Evolutionary conservation across 257 asterid genomes (phyloP).

Genomic region (Forsythia suspensa): DNA sequence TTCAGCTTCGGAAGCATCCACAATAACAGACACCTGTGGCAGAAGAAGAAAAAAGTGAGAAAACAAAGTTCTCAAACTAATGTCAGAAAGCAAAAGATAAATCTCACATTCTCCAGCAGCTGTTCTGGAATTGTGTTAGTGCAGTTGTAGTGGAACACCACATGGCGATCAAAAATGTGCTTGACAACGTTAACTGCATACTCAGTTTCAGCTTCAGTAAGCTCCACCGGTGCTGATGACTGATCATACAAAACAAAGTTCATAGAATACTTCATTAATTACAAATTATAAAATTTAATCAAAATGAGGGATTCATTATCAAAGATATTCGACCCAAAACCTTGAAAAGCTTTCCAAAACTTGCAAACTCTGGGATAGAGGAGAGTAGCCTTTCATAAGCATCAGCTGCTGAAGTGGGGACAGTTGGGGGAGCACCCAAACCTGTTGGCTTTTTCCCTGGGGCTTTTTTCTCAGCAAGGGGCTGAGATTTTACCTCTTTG

Average conservation of each 20-base stretch:
- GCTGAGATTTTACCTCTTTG: conserved; percentile 89
- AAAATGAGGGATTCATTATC: not conserved
- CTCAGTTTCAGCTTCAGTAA: conserved; percentile 99
- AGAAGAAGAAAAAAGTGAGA: conserved; percentile 23
- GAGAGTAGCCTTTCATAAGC: conserved; percentile 76
- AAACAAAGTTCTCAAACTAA: conserved; percentile 9
- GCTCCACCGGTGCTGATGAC: conserved; percentile 99
- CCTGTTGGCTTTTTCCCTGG: conserved; percentile 88
- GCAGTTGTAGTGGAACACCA: conserved; percentile 97
- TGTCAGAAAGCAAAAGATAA: not conserved
- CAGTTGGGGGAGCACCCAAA: conserved; percentile 80
- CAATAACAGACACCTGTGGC: conserved; percentile 84
- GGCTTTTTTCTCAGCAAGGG: conserved; percentile 91
- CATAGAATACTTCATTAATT: conserved; percentile 15
- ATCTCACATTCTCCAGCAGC: conserved; percentile 79
- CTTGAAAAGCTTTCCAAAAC: conserved; percentile 95
- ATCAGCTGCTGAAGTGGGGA: conserved; percentile 73
- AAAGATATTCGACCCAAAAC: conserved; percentile 35
- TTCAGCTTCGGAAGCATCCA: conserved; percentile 97
- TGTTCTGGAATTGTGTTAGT: conserved; percentile 95
- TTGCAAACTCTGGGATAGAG: conserved; percentile 81
- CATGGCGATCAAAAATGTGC: conserved; percentile 86
- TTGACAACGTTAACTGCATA: conserved; percentile 95
- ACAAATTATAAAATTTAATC: conserved; percentile 21
- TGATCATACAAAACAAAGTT: conserved; percentile 34